Conservation (phyloP, 768 basidiomycete species). For the Terana coerulea region DNA sequence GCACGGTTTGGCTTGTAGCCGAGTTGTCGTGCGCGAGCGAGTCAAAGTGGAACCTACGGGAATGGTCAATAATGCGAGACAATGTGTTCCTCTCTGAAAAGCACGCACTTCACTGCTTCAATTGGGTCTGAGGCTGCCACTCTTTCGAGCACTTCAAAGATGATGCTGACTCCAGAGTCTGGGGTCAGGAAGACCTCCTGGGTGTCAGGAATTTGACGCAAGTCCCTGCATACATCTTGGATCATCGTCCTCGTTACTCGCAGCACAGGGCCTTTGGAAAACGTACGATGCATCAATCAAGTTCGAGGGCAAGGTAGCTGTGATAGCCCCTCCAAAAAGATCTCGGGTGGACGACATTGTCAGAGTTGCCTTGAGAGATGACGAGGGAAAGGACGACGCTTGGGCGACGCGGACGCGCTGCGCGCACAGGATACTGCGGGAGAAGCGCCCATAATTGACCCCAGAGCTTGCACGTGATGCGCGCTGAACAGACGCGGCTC, state of each 20-base stretch:
- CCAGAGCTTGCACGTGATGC: background rate
- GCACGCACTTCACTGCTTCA: conserved; percentile 64
- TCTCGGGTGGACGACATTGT: conserved; percentile 30
- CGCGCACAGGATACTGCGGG: background rate
- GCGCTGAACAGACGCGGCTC: conserved; percentile 6
- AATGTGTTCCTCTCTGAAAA: background rate
- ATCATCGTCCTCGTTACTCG: conserved; percentile 2
- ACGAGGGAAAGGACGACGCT: background rate
- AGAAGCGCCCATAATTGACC: background rate
- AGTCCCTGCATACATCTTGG: conserved; percentile 33
- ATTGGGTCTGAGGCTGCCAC: conserved; percentile 53
- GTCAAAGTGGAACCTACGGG: conserved; percentile 82
- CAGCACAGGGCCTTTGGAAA: conserved; percentile 7
- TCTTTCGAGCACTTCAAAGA: conserved; percentile 80
- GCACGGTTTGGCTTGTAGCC: conserved; percentile 50
- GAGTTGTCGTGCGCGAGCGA: conserved; percentile 90
- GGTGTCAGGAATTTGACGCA: conserved; percentile 89
- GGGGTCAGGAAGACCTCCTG: conserved; percentile 90
- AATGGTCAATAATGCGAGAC: conserved; percentile 5
- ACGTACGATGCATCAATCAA: conserved; percentile 87
- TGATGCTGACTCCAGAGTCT: conserved; percentile 64
- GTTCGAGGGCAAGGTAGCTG: conserved; percentile 45
- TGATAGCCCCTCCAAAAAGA: conserved; percentile 89
- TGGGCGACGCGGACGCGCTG: background rate
- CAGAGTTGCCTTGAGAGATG: conserved; percentile 15